phyloP scores from a whole-genome alignment of 108 stramenopile species.

The Stephanodiscus minutulus region DNA sequence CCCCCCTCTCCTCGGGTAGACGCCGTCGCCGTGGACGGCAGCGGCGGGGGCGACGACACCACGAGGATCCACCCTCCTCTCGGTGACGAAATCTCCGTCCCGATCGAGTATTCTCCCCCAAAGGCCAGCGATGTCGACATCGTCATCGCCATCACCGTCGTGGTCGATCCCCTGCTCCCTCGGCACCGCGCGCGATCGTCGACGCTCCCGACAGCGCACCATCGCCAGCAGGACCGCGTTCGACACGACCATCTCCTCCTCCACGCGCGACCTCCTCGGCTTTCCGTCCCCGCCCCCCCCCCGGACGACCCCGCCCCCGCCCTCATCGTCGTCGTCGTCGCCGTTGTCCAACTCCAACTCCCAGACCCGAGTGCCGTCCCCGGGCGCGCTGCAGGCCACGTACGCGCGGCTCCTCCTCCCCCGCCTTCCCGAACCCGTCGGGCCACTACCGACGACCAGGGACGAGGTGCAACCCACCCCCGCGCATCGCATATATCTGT shows the following conservation, averaged over 20 bases:
- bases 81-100: conserved; percentile 31
- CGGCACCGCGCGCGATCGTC: neutral
- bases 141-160: neutral
- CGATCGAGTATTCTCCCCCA: conserved; percentile 33
- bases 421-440: conserved; percentile 13
- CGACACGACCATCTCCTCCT: conserved; percentile 42
- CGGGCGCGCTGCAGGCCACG: conserved; percentile 53
- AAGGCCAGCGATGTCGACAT: neutral
- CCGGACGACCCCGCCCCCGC: neutral
- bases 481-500: conserved; percentile 33
- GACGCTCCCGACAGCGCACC: conserved; percentile 17
- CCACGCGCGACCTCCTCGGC: conserved; percentile 23
- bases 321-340: conserved; percentile 7
- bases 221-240: conserved; percentile 39
- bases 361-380: conserved; percentile 51
- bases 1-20: neutral
- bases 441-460: conserved; percentile 35
- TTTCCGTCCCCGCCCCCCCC: neutral
- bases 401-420: conserved; percentile 47
- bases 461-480: conserved; percentile 76
- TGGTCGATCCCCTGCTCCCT: neutral
- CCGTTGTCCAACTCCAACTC: conserved; percentile 34
- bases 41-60: neutral
- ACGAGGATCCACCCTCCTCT: conserved; percentile 10
- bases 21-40: neutral